Conservation (phyloP, 352 stramenopile species). For the Globisporangium acanthophoron region DNA sequence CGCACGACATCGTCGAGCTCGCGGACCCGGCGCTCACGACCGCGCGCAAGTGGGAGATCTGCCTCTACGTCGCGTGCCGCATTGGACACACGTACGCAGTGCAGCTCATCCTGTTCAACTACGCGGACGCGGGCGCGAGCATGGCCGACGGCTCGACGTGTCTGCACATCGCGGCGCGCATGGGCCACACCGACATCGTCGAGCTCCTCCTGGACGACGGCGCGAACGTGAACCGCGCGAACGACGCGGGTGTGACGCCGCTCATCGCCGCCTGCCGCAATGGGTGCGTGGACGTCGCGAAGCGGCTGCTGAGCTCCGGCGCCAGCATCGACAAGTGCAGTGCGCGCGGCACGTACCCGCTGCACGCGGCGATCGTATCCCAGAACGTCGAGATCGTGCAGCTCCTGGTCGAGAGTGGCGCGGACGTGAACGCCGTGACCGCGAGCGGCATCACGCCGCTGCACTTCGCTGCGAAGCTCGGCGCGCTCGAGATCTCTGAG, state of each 20-base stretch:
- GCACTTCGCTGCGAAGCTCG: slow-evolving; percentile 70
- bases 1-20: slow-evolving; percentile 56
- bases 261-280: slow-evolving; percentile 69
- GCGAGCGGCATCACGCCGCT: slow-evolving; percentile 68
- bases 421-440: slow-evolving; percentile 67
- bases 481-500: slow-evolving; percentile 49
- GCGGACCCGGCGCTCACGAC: slow-evolving; percentile 34
- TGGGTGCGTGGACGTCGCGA: slow-evolving; percentile 46
- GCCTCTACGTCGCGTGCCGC: slow-evolving; percentile 61
- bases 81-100: slow-evolving; percentile 71
- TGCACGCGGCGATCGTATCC: slow-evolving; percentile 63
- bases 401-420: slow-evolving; percentile 52
- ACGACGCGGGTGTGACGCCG: slow-evolving; percentile 58
- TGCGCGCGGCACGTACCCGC: slow-evolving; percentile 48
- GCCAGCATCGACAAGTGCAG: slow-evolving; percentile 39
- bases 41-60: slow-evolving; percentile 66
- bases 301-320: slow-evolving; percentile 43
- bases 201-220: slow-evolving; percentile 58
- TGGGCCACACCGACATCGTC: slow-evolving; percentile 63
- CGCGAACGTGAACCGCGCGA: slow-evolving; percentile 53
- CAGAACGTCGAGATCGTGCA: slow-evolving; percentile 62
- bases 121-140: slow-evolving; percentile 50
- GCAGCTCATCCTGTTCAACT: slow-evolving; percentile 72
- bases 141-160: slow-evolving; percentile 64
- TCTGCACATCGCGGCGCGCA: slow-evolving; percentile 66